Evolutionary conservation across 305 asterid species (phyloP).

Genomic region (Solanum hybrid): DNA sequence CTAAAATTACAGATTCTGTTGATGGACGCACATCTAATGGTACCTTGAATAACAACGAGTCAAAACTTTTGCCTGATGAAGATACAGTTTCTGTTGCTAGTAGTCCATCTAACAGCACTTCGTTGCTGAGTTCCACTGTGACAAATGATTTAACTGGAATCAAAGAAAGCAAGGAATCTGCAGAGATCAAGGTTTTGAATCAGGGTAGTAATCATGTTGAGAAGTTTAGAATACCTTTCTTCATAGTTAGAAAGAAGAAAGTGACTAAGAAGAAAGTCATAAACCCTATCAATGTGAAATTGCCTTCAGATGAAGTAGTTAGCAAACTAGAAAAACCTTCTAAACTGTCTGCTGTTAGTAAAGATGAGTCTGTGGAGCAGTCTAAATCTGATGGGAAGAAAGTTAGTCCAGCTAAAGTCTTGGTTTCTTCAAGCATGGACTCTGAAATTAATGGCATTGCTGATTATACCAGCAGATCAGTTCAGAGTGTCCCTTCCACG

Average conservation of each 20-base stretch:
- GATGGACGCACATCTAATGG: slow-evolving; percentile 9
- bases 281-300: slow-evolving; percentile 12
- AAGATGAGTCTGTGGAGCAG: slow-evolving; percentile 15
- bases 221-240: slow-evolving; percentile 14
- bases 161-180: slow-evolving; percentile 15
- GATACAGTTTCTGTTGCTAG: background rate
- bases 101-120: background rate
- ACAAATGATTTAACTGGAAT: slow-evolving; percentile 11
- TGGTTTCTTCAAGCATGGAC: slow-evolving; percentile 10
- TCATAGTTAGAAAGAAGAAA: slow-evolving; percentile 26
- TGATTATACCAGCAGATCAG: slow-evolving; percentile 11
- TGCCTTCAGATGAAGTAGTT: slow-evolving; percentile 8
- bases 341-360: slow-evolving; percentile 11
- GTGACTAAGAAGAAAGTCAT: slow-evolving; percentile 12
- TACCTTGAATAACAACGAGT: background rate
- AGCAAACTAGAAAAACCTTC: slow-evolving; percentile 12
- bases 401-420: slow-evolving; percentile 16
- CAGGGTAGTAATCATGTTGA: slow-evolving; percentile 10
- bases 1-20: slow-evolving; percentile 16
- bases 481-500: slow-evolving; percentile 10
- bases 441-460: slow-evolving; percentile 1
- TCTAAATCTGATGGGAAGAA: slow-evolving; percentile 19
- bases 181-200: background rate
- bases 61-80: background rate
- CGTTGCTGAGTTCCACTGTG: background rate